Base-by-base conservation (phyloP, 2,329 filamentous ascomycete species). In the Ophiostoma fasciatum region DNA sequence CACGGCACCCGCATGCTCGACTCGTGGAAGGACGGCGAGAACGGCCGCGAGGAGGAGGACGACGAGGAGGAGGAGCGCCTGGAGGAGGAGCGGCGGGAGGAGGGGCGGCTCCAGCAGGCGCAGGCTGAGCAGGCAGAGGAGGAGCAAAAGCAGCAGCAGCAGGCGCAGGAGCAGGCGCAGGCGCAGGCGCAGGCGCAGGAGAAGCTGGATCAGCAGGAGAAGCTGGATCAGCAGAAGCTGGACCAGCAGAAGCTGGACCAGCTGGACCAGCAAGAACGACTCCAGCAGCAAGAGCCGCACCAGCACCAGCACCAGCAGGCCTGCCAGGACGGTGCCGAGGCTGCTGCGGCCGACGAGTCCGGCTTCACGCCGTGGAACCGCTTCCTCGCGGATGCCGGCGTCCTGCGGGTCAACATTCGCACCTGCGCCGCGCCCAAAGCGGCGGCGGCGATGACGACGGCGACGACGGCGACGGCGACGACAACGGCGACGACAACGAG, bases 1-100 rank as follows among this genome's bases (percentile, higher is more conserved):
- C 90, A 98, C 56, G 90, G 90, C 7, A 94, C 88, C 0, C 90
- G 94, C 63, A 81, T 98, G 76, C 74, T 96, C 48, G 85, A 98
- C 53, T 87, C 88, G 38, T 83, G 82, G 62, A 84, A 88, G 51
- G 82, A 93, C 37, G 78, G 82, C 38, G 83, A 92, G 45, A 62
- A 66, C 28, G 62, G 67, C 13, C 71, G 71, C 37, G 71, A 72
- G 32, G 69, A 77, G n/a, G 74, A 80, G 13, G 71, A 74, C 14
- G 63, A 71, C 22, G 58, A 43, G 10, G 51, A 49, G 35, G 39
- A 29, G 0, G 27, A 76, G n/a, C 72, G 78, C n/a, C n/a, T n/a
- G n/a, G 58, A 43, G 10, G 51, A 49, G 35, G 39, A 29, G 0
- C 25, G 76, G n/a, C 72, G 78, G n/a, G 70, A 74, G 15, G 62